Evolutionary conservation across 1,139 yeast genomes (phyloP).

Genomic region (Geotrichum citri-aurantii): DNA sequence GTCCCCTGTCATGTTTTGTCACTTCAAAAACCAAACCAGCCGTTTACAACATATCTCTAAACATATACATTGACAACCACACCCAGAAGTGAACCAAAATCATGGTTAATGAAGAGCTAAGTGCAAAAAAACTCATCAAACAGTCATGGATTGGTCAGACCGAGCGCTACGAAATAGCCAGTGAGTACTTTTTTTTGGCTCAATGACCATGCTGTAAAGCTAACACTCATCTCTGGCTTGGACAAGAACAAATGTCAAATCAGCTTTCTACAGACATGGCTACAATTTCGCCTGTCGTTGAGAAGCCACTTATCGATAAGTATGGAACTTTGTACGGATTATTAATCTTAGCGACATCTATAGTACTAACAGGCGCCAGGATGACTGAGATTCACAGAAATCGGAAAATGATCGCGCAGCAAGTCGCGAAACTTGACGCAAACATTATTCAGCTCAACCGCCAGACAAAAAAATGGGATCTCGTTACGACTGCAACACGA

Average conservation of each 20-base stretch:
- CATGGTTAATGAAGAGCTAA: slow-evolving; percentile 24
- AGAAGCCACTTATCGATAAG: slow-evolving; percentile 27
- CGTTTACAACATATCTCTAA: background rate
- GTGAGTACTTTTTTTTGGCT: slow-evolving; percentile 5
- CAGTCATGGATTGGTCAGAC: slow-evolving; percentile 34
- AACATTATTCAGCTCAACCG: slow-evolving; percentile 21
- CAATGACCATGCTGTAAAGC: no score
- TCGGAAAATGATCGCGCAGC: slow-evolving; percentile 24
- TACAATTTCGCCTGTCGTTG: slow-evolving; percentile 25
- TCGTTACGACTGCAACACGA: slow-evolving; percentile 22
- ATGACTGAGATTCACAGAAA: slow-evolving; percentile 28
- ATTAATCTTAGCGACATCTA: background rate
- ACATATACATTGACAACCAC: background rate
- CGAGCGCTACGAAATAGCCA: slow-evolving; percentile 27
- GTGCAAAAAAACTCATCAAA: slow-evolving; percentile 28
- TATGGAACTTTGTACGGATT: background rate
- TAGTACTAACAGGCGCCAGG: background rate
- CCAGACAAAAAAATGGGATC: slow-evolving; percentile 23
- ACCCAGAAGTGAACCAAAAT: background rate
- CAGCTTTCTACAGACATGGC: slow-evolving; percentile 18
- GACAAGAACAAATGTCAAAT: slow-evolving; percentile 16
- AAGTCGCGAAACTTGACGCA: slow-evolving; percentile 23
- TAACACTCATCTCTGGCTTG: no score
- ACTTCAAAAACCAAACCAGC: background rate
- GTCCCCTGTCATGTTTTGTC: background rate